phyloP scores from a whole-genome alignment of 371 early-diverging fungal species.

The Mortierella sp. region DNA sequence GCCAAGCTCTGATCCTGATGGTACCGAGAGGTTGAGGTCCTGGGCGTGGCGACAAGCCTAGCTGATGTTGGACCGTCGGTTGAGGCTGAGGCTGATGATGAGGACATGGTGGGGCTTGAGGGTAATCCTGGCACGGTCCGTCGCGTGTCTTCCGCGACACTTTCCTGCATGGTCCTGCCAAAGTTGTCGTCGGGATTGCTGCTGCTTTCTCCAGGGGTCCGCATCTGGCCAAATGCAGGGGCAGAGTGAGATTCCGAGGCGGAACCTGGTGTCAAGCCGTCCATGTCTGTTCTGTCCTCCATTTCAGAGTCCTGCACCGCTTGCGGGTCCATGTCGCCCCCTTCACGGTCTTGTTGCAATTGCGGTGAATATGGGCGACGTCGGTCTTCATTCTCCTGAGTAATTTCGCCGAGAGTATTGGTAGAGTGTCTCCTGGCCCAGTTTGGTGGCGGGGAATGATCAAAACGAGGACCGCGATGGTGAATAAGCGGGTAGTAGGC shows the following conservation, averaged over 20 bases:
- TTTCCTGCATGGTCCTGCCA: neutral
- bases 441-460: neutral
- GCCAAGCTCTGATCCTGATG: neutral
- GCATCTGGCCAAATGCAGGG: neutral
- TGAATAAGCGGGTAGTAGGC: neutral
- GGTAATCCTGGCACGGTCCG: neutral
- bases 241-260: neutral
- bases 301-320: neutral
- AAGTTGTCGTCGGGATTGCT: neutral
- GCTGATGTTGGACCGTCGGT: neutral
- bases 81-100: neutral
- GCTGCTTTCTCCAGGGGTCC: neutral
- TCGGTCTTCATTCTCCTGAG: neutral
- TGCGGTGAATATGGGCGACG: neutral
- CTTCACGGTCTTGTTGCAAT: neutral
- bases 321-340: neutral
- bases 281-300: neutral
- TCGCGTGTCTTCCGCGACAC: neutral
- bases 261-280: neutral
- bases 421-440: neutral
- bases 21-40: neutral
- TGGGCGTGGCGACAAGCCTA: neutral
- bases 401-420: neutral
- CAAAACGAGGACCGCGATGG: neutral
- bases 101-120: neutral